Evolutionary conservation across 192 early-diverging fungal genomes (phyloP).

Genomic region (Umbelopsis sp.): DNA sequence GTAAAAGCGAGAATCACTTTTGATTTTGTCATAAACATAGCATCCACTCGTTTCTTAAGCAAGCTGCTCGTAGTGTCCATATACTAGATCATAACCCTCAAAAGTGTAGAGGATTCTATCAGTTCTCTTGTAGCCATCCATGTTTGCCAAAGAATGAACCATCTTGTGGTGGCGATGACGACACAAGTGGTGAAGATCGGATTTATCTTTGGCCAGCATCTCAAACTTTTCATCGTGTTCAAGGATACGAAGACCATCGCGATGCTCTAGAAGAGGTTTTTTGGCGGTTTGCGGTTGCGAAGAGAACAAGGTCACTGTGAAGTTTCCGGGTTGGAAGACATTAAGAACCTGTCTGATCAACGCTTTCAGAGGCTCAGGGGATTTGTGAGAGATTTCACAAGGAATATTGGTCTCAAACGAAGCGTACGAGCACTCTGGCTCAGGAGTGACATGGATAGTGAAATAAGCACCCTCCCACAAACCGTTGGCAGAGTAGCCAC

Average conservation of each 20-base stretch:
- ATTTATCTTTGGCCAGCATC: conserved; percentile 31
- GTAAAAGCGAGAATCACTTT: neutral
- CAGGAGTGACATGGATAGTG: conserved; percentile 98
- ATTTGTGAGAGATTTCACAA: conserved; percentile 51
- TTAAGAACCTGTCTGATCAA: conserved; percentile 76
- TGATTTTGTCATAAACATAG: too few species aligned
- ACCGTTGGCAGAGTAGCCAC: conserved; percentile 96
- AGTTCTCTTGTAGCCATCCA: conserved; percentile 64
- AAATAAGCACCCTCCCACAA: conserved; percentile 83
- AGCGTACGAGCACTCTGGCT: conserved; percentile 98
- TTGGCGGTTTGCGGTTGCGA: conserved; percentile 35
- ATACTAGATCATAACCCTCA: conserved; percentile 79
- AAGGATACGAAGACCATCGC: conserved; percentile 16
- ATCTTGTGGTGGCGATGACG: conserved; percentile 31
- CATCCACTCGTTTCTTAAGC: neutral
- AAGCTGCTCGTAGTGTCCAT: conserved; percentile 65
- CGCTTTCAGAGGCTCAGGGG: conserved; percentile 64
- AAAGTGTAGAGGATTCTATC: conserved; percentile 82
- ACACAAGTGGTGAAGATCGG: conserved; percentile 33
- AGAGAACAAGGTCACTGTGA: conserved; percentile 82
- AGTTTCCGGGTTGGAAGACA: conserved; percentile 81
- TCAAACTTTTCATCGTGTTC: conserved; percentile 40
- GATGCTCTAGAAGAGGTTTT: neutral
- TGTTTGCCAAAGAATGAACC: conserved; percentile 48
- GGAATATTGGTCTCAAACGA: conserved; percentile 96